These are phyloP conservation scores for Tylopilus rubrobrunneus DNA, from an alignment of 768 basidiomycete species.

Conservation along the genomic window DNA sequence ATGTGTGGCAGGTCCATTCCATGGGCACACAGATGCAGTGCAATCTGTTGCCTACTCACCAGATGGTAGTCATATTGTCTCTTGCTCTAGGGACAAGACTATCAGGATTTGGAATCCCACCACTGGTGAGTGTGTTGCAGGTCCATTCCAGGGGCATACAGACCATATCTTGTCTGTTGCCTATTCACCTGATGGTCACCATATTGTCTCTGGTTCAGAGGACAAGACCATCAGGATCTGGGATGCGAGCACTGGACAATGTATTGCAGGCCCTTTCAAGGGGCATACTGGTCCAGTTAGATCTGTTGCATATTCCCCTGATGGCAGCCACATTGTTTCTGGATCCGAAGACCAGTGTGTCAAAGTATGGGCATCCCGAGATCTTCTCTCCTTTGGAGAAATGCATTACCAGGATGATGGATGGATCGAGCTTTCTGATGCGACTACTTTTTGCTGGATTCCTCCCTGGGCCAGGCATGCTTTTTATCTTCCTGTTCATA, in stretches of 20 bases:
- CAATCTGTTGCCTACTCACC: conserved; percentile 22
- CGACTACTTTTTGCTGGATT: conserved; percentile 14
- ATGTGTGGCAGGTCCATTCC: conserved; percentile 15
- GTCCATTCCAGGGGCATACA: conserved; percentile 21
- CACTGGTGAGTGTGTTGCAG: conserved; percentile 17
- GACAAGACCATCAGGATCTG: conserved; percentile 17
- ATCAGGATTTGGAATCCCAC: conserved; percentile 20
- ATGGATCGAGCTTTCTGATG: conserved; percentile 14
- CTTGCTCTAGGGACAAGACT: conserved; percentile 24
- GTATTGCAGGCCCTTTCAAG: conserved; percentile 12
- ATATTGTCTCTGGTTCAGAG: conserved; percentile 16
- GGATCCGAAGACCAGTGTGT: conserved; percentile 12
- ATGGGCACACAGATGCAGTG: conserved; percentile 17
- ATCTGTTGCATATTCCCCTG: conserved; percentile 14
- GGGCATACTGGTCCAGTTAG: conserved; percentile 7
- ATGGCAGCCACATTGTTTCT: conserved; percentile 15
- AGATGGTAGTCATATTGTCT: conserved; percentile 17
- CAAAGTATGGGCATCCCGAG: conserved; percentile 8
- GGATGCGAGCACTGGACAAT: conserved; percentile 14
- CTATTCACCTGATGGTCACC: conserved; percentile 18
- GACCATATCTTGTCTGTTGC: conserved; percentile 6
- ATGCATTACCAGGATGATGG: conserved; percentile 12
- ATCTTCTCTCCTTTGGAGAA: neutral
- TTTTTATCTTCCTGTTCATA: conserved; percentile 14
- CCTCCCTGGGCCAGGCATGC: conserved; percentile 19